Percentiles rank a stretch among this genome's conserved stretches.
phyloP scores from a whole-genome alignment of 371 early-diverging fungal species.

The Circinella umbellata region DNA sequence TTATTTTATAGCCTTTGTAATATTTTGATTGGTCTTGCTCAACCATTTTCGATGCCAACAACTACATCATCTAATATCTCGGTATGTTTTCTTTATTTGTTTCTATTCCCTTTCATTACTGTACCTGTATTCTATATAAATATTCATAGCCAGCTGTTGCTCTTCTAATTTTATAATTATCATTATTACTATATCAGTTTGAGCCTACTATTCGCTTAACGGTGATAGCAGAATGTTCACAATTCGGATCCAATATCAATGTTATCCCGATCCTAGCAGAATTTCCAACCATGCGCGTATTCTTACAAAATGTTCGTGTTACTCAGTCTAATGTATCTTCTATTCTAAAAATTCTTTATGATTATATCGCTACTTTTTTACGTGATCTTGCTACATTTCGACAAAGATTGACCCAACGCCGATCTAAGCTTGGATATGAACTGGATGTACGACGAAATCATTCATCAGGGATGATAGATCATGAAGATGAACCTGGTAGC shows the following conservation, averaged over 20 bases:
- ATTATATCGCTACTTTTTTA: slow-evolving; percentile 63
- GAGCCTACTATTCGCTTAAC: slow-evolving; percentile 71
- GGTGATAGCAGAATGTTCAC: slow-evolving; percentile 77
- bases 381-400: slow-evolving; percentile 60
- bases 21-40: slow-evolving; percentile 34
- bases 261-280: slow-evolving; percentile 59
- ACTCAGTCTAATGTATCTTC: slow-evolving; percentile 46
- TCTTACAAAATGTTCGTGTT: slow-evolving; percentile 67
- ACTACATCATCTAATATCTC: not conserved
- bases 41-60: slow-evolving; percentile 26
- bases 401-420: slow-evolving; percentile 42
- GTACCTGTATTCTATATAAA: too few species aligned
- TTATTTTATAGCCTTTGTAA: slow-evolving; percentile 28
- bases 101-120: too few species aligned
- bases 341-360: slow-evolving; percentile 57
- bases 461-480: slow-evolving; percentile 28
- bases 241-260: slow-evolving; percentile 67
- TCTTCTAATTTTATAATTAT: not conserved
- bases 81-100: slow-evolving; percentile 9
- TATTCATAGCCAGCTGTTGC: too few species aligned
- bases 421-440: slow-evolving; percentile 51
- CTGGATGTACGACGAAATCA: slow-evolving; percentile 59
- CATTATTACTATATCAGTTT: slow-evolving; percentile 36
- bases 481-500: slow-evolving; percentile 14
- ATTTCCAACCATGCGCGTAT: slow-evolving; percentile 69